Evolutionary conservation across 1,284 basidiomycete genomes (phyloP), one percentile per base, ranked within the genome.

Genomic region (Ustilago vetiveriae): DNA sequence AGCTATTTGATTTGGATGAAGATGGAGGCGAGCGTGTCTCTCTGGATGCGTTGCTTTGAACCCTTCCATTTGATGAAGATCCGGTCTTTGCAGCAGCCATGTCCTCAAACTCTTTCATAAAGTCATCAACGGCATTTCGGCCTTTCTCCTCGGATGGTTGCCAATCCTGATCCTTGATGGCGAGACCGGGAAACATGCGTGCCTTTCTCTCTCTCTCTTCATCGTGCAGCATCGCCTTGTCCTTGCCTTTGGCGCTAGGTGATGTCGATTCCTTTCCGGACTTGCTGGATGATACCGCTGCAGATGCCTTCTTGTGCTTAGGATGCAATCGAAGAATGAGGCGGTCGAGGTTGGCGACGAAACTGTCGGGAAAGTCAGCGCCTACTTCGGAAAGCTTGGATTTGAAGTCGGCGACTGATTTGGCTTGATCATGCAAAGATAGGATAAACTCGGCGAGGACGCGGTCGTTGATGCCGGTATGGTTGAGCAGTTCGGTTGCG

Each of bases 361-460:
- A 92, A 37, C 90, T 90, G 62, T 92, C 90, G 2, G 92, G 90
- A 80, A 98, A 95, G 66, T 89, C 89, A 30, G 93, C 92, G 35
- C 90, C 93, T 53, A 89, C 86, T 68, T 90, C 89, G 58, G 87
- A 86, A 48, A 98, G 87, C 82, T 92, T 91, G 42, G 83, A 78
- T 83, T 93, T 92, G 87, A 98, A 99, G 53, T 88, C 87, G 13
- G 84, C 83, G 40, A 92, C 85, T 60, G 88, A 88, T 73, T 87
- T 90, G 78, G 90, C 90, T 74, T 92, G 85, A 71, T 92, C 90
- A 83, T 98, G 95, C 49, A 98, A 87, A 78, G 88, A 85, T 70
- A 99, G 94, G 68, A 98, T 88, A 84, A 96, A 99, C 84, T 98
- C 94, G 23, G 95, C 93, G 30, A 95, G 86, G 11, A 90, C 90